A percentile compares a stretch with the other conserved stretches of the same genome.
Conservation (phyloP, 192 early-diverging fungal species). For the Obelidium mucronatum region DNA sequence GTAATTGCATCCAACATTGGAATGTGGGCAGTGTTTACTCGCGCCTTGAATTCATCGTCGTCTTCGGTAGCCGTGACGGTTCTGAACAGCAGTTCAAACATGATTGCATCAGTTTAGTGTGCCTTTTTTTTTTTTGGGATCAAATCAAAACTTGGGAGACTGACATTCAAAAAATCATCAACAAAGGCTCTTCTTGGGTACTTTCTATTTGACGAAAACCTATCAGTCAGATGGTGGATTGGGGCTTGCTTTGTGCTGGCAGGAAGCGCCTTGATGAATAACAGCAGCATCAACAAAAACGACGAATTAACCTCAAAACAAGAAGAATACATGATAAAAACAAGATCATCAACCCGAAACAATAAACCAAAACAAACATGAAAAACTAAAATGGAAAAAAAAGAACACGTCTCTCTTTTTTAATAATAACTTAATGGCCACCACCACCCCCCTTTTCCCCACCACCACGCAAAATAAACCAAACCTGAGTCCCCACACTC, state of each 20-base stretch:
- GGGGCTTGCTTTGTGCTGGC: conserved; percentile 79
- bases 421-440: background rate
- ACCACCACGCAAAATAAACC: background rate
- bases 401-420: too few species aligned
- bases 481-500: conserved; percentile 40
- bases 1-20: conserved; percentile 76
- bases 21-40: conserved; percentile 92
- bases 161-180: background rate
- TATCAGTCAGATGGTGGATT: conserved; percentile 84
- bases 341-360: too few species aligned
- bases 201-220: conserved; percentile 75
- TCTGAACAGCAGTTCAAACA: conserved; percentile 81
- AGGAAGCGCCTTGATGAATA: conserved; percentile 65
- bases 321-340: background rate
- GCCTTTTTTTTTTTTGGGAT: too few species aligned
- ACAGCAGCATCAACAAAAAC: background rate
- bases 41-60: conserved; percentile 75
- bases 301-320: too few species aligned
- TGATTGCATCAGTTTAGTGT: conserved; percentile 56
- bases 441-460: conserved; percentile 27
- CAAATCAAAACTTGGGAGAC: too few species aligned
- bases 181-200: conserved; percentile 76
- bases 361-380: too few species aligned
- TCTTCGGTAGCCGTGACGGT: conserved; percentile 81
- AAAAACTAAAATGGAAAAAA: too few species aligned